phyloP scores from a whole-genome alignment of 2,329 filamentous ascomycete genomes.

The Ophiognomonia clavigignenti-juglandacearum region DNA sequence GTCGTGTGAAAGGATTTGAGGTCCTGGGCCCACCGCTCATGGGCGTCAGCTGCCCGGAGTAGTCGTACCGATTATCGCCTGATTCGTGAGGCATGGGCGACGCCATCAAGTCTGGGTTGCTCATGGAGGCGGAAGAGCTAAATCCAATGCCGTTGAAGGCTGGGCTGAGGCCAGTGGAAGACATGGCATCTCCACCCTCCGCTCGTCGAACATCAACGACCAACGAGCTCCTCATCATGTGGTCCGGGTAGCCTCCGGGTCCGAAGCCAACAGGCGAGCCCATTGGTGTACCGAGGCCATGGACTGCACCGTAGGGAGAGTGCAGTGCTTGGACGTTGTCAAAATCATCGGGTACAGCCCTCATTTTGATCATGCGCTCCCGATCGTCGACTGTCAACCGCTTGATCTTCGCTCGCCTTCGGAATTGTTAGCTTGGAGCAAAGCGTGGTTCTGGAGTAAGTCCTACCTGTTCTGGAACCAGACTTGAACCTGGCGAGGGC shows the following conservation, averaged over 20 bases:
- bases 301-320: conserved; percentile 60
- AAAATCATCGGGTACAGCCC: conserved; percentile 65
- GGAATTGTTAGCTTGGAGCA: conserved; percentile 16
- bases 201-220: conserved; percentile 64
- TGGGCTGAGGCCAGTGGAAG: conserved; percentile 62
- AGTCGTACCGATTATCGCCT: conserved; percentile 50
- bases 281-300: conserved; percentile 43
- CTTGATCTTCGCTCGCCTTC: conserved; percentile 67
- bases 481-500: conserved; percentile 89
- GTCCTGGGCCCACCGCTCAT: conserved; percentile 43
- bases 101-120: conserved; percentile 48
- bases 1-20: conserved; percentile 48
- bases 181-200: conserved; percentile 61
- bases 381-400: conserved; percentile 65
- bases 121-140: conserved; percentile 46
- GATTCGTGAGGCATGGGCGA: conserved; percentile 53
- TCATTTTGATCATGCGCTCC: conserved; percentile 68
- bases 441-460: background rate
- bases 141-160: conserved; percentile 65
- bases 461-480: conserved; percentile 96
- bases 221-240: conserved; percentile 58
- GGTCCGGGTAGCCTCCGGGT: conserved; percentile 47
- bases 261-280: conserved; percentile 45
- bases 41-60: conserved; percentile 43
- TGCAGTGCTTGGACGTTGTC: conserved; percentile 66